A percentile compares a stretch with the other conserved stretches of the same genome.
Evolutionary conservation across 2,329 filamentous ascomycete species (phyloP).

Genomic region (Dryadomyces quercus-mongolicae): DNA sequence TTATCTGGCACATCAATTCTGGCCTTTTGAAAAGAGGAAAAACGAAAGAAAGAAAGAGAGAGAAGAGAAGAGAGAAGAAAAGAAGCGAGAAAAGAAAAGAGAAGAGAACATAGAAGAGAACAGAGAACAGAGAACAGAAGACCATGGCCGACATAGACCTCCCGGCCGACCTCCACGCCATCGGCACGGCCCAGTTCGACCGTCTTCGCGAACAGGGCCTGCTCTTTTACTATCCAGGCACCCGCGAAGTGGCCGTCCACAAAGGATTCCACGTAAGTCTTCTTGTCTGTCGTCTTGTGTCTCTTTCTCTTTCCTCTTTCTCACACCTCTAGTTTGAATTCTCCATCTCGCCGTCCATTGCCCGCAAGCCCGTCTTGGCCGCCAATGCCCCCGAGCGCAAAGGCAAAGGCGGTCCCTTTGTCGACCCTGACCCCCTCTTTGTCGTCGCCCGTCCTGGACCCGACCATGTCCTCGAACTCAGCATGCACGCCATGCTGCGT

Average conservation of each 20-base stretch:
- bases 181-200: conserved; percentile 11
- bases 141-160: conserved; percentile 1
- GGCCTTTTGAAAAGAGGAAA: too few relatives aligned
- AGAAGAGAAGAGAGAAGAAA: neutral
- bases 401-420: conserved; percentile 15
- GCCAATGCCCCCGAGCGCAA: conserved; percentile 15
- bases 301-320: neutral
- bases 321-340: conserved; percentile 18
- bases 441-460: conserved; percentile 16
- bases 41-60: neutral
- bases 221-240: conserved; percentile 10
- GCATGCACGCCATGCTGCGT: conserved; percentile 23
- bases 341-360: conserved; percentile 14
- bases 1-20: neutral
- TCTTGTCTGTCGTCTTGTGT: neutral
- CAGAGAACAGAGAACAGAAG: neutral
- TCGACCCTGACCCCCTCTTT: conserved; percentile 18
- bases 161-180: conserved; percentile 8
- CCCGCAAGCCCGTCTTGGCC: conserved; percentile 11
- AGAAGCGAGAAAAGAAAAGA: neutral
- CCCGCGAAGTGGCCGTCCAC: conserved; percentile 7
- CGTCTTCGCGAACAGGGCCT: conserved; percentile 6
- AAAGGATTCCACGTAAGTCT: conserved; percentile 6
- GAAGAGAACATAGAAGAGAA: neutral
- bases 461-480: conserved; percentile 21